Conservation (phyloP, 108 stramenopile genomes). For the Asterionellopsis glacialis region DNA sequence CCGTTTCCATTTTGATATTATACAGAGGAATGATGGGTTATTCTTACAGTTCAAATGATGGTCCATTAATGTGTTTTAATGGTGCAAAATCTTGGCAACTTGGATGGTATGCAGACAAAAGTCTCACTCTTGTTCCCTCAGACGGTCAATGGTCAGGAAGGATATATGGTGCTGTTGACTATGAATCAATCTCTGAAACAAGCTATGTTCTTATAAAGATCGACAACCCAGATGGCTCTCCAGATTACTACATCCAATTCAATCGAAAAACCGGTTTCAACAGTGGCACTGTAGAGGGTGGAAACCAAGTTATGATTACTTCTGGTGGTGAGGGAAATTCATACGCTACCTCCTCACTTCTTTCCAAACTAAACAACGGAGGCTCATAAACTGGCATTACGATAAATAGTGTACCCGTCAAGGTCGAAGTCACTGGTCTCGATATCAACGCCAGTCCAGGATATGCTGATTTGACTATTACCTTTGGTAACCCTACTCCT, state of each 20-base stretch:
- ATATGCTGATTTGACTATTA: too few relatives aligned
- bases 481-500: too few relatives aligned
- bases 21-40: conserved; percentile 9
- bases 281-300: conserved; percentile 18
- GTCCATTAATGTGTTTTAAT: conserved; percentile 41
- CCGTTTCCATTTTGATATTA: not conserved
- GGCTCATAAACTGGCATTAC: too few relatives aligned
- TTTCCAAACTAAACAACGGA: conserved; percentile 9
- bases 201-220: conserved; percentile 10
- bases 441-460: too few relatives aligned
- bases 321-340: not conserved
- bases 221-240: not conserved
- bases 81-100: conserved; percentile 38
- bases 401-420: too few relatives aligned
- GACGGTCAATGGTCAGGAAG: not conserved
- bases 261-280: conserved; percentile 21
- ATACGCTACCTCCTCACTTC: conserved; percentile 7
- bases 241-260: conserved; percentile 16
- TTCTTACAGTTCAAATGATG: conserved; percentile 3
- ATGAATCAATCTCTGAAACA: not conserved
- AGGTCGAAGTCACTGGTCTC: too few relatives aligned
- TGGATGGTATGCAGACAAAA: conserved; percentile 39
- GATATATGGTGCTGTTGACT: conserved; percentile 2
- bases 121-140: not conserved
- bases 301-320: conserved; percentile 17